These are phyloP conservation scores for Fusarium anthophilum DNA, from an alignment of 2,329 filamentous ascomycete genomes.

Conservation along the genomic window DNA sequence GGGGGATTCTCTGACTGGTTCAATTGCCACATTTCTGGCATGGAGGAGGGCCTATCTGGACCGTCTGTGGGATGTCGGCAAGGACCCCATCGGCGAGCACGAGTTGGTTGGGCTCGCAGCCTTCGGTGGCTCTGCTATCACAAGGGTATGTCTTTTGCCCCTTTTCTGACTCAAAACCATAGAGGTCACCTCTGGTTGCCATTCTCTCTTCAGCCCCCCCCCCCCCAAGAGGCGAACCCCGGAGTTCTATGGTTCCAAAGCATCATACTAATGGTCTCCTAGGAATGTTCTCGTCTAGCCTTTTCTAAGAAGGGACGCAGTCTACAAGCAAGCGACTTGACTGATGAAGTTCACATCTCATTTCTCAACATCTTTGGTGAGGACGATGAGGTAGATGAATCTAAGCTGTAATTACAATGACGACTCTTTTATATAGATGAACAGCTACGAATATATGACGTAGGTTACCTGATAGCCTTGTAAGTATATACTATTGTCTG, in stretches of 20 bases:
- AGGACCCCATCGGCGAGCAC: constrained; percentile 56
- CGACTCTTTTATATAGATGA: not conserved
- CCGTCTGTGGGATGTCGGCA: constrained; percentile 73
- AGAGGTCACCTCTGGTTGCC: not conserved
- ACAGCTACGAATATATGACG: not conserved
- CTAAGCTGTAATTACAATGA: constrained; percentile 46
- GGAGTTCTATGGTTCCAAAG: not conserved
- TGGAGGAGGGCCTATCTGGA: constrained; percentile 92
- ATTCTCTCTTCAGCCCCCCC: not conserved
- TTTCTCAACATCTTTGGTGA: constrained; percentile 83
- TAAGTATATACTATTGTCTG: not conserved
- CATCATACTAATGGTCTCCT: constrained; percentile 20
- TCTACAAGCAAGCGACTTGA: constrained; percentile 92
- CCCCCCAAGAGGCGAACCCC: not conserved
- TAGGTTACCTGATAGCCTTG: not conserved
- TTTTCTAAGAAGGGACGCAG: constrained; percentile 87
- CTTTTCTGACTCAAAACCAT: not conserved
- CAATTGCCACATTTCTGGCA: constrained; percentile 85
- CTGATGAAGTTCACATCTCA: constrained; percentile 84
- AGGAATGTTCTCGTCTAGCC: constrained; percentile 86
- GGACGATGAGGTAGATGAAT: constrained; percentile 52
- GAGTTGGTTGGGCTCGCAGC: constrained; percentile 81
- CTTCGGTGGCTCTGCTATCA: constrained; percentile 87
- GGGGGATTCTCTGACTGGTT: constrained; percentile 93
- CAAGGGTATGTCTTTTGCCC: constrained; percentile 66